Base-by-base conservation (phyloP, 2,329 filamentous ascomycete genomes). In the Bipolaris oryzae region DNA sequence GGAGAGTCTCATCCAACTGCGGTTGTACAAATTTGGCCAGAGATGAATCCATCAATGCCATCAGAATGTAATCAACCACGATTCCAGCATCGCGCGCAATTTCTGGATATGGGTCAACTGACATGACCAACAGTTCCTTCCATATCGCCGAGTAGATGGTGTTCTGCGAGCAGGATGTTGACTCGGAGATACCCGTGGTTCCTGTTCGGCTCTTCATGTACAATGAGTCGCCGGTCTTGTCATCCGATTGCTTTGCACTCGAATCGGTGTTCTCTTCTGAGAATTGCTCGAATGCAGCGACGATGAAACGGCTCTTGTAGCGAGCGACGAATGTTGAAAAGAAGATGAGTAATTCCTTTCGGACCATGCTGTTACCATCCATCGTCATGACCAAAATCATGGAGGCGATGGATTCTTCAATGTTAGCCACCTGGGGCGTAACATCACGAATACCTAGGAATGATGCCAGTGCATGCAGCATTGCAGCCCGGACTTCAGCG, bases 361-460 rank as follows among this genome's bases (percentile, higher is more conserved):
- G 88, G 25, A 99, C 95, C 80, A 98, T 88, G 23, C 92, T 91
- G 69, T 92, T 97, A 33, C 94, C 95, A 76, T 99, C 95, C 54
- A 92, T 91, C 20, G 91, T 89, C 89, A 98, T 94, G 59, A 95
- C 88, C 39, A 98, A 83, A 39, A 98, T 85, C 11, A 92, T 91
- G 80, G 91, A 90, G 3, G 95, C 92, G 64, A 99, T 88, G 0
- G 88, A 89, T 76, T 97, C 93, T 74, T 99, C 95, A 55, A 95
- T 92, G 58, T 91, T 88, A 7, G 90, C 91, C 44, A 96, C 91
- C 75, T 96, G 92, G 62, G 96, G 89, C 0, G 93, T 97, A 63
- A 96, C 79, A 71, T 97, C 93, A 0, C 92, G 91, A 50, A 98
- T 97, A 23, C 94, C 94, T 20, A 99, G 80, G 78, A 99, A 97